These are phyloP conservation scores for Penicillium silybi DNA, from an alignment of 495 filamentous ascomycete genomes.

Conservation along the genomic window DNA sequence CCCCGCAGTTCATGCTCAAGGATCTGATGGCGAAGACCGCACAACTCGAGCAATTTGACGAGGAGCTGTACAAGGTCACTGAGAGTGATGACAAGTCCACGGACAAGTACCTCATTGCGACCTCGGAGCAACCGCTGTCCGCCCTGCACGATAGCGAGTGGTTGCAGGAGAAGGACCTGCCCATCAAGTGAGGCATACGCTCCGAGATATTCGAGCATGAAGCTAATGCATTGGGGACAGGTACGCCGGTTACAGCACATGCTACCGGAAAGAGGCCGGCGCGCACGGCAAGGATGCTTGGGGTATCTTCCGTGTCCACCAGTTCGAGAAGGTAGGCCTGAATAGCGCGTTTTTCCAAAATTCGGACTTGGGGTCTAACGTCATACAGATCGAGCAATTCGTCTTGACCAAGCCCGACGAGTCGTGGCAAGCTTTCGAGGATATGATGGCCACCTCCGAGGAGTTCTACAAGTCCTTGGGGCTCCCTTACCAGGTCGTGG, in stretches of 20 bases:
- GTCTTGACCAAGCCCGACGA: conserved; percentile 91
- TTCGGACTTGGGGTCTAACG: background rate
- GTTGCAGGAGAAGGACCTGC: conserved; percentile 79
- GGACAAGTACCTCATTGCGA: conserved; percentile 97
- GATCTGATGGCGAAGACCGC: conserved; percentile 99
- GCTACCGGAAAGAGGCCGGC: conserved; percentile 93
- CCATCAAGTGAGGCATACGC: conserved; percentile 59
- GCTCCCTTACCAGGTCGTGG: conserved; percentile 84
- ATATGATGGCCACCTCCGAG: conserved; percentile 86
- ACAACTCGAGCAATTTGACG: conserved; percentile 94
- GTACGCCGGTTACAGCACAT: conserved; percentile 91
- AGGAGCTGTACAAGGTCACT: conserved; percentile 95
- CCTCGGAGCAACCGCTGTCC: conserved; percentile 91
- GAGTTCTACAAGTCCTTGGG: conserved; percentile 90
- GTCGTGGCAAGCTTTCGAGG: conserved; percentile 88
- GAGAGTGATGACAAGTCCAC: conserved; percentile 72
- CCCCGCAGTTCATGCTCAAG: conserved; percentile 93
- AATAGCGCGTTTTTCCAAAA: background rate
- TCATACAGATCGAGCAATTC: conserved; percentile 78
- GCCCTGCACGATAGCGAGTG: conserved; percentile 92
- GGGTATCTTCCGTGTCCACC: conserved; percentile 97
- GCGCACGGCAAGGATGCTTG: conserved; percentile 91
- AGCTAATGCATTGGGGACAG: conserved; percentile 25
- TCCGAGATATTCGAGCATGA: background rate
- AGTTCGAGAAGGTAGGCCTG: conserved; percentile 81